Evolutionary conservation across 345 rosid species (phyloP).

Genomic region (Ceriops decandra): DNA sequence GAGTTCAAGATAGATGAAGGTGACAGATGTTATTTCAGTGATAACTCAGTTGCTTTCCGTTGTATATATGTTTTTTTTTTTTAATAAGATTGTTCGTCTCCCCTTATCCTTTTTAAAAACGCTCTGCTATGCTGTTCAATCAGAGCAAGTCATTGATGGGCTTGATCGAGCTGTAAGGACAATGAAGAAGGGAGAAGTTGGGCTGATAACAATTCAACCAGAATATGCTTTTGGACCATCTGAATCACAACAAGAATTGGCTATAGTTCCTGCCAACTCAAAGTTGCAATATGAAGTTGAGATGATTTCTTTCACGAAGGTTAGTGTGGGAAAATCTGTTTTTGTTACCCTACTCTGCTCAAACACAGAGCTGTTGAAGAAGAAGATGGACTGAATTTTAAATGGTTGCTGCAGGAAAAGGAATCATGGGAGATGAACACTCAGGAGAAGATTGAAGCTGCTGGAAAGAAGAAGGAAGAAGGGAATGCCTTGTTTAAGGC

Average conservation of each 20-base stretch:
- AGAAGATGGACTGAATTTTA: background rate
- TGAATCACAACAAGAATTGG: constrained; percentile 70
- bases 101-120: too few relatives aligned
- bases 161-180: constrained; percentile 74
- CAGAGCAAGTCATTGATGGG: constrained; percentile 92
- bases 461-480: constrained; percentile 89
- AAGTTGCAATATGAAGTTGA: constrained; percentile 73
- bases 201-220: constrained; percentile 61
- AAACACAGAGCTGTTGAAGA: background rate
- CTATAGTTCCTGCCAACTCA: constrained; percentile 68
- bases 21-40: constrained; percentile 6
- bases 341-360: background rate
- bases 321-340: background rate
- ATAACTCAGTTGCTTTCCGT: background rate
- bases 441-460: constrained; percentile 80
- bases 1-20: constrained; percentile 94
- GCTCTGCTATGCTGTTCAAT: background rate
- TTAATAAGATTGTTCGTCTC: too few relatives aligned
- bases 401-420: constrained; percentile 49
- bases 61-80: background rate
- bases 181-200: constrained; percentile 93
- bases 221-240: constrained; percentile 80
- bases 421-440: constrained; percentile 99
- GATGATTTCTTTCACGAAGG: constrained; percentile 72
- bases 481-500: constrained; percentile 78